These are phyloP conservation scores for Pythium folliculosum DNA, from an alignment of 352 stramenopile genomes.

Conservation along the genomic window DNA sequence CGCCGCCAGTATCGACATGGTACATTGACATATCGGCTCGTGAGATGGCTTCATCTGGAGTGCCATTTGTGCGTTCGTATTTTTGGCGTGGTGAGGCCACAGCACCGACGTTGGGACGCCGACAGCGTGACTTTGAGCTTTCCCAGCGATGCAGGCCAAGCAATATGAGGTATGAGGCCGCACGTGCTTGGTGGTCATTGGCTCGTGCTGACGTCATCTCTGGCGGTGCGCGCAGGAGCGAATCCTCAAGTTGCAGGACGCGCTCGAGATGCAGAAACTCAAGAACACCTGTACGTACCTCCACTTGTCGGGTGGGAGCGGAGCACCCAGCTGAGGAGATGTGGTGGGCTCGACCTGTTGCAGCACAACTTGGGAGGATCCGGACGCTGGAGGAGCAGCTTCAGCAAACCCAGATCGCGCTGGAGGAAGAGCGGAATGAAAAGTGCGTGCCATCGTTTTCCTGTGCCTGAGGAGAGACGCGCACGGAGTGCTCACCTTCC, in stretches of 20 bases:
- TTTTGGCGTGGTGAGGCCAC: too few species aligned
- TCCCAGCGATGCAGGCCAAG: slow-evolving; percentile 57
- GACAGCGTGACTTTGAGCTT: not conserved
- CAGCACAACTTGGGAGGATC: slow-evolving; percentile 69
- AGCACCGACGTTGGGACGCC: too few species aligned
- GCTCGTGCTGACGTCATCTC: not conserved
- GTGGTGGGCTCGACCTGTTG: not conserved
- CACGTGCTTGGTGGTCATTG: not conserved
- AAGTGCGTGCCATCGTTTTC: slow-evolving; percentile 39
- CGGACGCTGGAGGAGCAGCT: slow-evolving; percentile 65
- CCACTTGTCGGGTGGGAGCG: not conserved
- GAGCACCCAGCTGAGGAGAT: not conserved
- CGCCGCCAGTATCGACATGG: too few species aligned
- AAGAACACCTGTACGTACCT: slow-evolving; percentile 67
- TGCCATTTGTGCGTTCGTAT: too few species aligned
- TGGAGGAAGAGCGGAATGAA: slow-evolving; percentile 72
- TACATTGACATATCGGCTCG: not conserved
- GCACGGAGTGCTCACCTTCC: not conserved
- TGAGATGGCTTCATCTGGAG: not conserved
- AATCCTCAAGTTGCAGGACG: slow-evolving; percentile 81
- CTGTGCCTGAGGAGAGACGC: not conserved
- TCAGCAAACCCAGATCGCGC: slow-evolving; percentile 54
- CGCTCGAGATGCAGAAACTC: slow-evolving; percentile 76
- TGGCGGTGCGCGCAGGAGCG: slow-evolving; percentile 39
- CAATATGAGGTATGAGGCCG: slow-evolving; percentile 34